phyloP scores from a whole-genome alignment of 345 rosid genomes.

The Sonneratia caseolaris region DNA sequence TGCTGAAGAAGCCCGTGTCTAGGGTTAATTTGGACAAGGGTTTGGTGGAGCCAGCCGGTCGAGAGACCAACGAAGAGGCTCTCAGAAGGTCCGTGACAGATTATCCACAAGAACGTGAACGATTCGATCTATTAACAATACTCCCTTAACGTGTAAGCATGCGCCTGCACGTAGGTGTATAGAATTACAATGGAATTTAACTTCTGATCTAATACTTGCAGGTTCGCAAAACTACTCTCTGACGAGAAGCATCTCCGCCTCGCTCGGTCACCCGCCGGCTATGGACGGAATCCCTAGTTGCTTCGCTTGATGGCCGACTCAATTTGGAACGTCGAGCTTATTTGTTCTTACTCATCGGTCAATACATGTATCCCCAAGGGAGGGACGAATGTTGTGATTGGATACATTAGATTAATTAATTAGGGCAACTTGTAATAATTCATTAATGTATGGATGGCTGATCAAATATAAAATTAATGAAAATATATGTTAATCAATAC shows the following conservation, averaged over 20 bases:
- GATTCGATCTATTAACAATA: background rate
- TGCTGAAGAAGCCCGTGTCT: constrained; percentile 11
- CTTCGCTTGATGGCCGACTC: background rate
- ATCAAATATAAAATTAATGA: no score
- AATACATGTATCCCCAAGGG: no score
- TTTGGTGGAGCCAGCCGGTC: background rate
- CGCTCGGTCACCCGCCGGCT: constrained; percentile 3
- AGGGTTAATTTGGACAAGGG: constrained; percentile 8
- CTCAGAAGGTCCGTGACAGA: constrained; percentile 1
- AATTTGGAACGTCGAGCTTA: background rate
- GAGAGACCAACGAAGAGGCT: constrained; percentile 7
- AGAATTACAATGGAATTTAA: background rate
- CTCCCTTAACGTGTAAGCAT: background rate
- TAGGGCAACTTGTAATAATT: no score
- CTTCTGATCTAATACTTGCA: background rate
- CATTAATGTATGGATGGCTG: no score
- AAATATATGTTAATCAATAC: no score
- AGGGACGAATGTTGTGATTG: no score
- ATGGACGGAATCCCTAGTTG: background rate
- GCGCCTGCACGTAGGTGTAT: background rate
- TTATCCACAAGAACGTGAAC: background rate
- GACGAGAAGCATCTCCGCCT: constrained; percentile 11
- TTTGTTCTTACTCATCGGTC: no score
- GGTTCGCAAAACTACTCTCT: constrained; percentile 11
- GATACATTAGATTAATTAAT: no score